A percentile compares a stretch with the other conserved stretches of the same genome.
Conservation (phyloP, 345 rosid genomes). For the Hibiscus syriacus region DNA sequence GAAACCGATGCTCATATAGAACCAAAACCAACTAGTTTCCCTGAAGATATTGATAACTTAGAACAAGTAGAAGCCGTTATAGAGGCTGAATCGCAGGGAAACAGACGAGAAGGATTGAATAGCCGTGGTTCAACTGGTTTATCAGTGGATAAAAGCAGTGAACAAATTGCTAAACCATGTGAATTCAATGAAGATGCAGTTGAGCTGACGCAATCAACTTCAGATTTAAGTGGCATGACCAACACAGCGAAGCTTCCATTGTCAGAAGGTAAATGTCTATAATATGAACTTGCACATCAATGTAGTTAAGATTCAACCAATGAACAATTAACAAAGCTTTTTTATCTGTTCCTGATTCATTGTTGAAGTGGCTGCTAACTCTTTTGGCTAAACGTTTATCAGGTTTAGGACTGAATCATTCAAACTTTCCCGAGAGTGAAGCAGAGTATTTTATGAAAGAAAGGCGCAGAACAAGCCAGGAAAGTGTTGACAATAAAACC, state of each 20-base stretch:
- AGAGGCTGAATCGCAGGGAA: conserved; percentile 18
- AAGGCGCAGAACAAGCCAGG: too few species aligned
- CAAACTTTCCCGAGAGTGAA: conserved; percentile 1
- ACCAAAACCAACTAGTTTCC: too few species aligned
- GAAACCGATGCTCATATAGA: too few species aligned
- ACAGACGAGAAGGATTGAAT: conserved; percentile 1
- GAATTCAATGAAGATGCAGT: conserved; percentile 11
- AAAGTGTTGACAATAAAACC: too few species aligned
- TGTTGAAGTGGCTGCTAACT: background rate
- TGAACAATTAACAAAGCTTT: background rate
- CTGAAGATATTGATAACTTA: conserved; percentile 12
- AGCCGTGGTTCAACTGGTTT: too few species aligned
- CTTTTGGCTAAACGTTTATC: conserved; percentile 13
- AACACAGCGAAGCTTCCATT: too few species aligned
- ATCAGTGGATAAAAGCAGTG: background rate
- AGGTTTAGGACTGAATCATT: conserved; percentile 18
- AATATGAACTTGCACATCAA: too few species aligned
- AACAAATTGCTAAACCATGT: conserved; percentile 11
- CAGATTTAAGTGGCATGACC: too few species aligned
- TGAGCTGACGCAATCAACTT: too few species aligned
- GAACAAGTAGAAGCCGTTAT: conserved; percentile 16
- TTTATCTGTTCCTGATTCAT: background rate
- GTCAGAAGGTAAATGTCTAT: too few species aligned
- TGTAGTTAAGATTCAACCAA: too few species aligned
- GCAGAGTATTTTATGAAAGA: conserved; percentile 14